Conservation (phyloP, 2,329 filamentous ascomycete species). For the Alternaria brassicicola region DNA sequence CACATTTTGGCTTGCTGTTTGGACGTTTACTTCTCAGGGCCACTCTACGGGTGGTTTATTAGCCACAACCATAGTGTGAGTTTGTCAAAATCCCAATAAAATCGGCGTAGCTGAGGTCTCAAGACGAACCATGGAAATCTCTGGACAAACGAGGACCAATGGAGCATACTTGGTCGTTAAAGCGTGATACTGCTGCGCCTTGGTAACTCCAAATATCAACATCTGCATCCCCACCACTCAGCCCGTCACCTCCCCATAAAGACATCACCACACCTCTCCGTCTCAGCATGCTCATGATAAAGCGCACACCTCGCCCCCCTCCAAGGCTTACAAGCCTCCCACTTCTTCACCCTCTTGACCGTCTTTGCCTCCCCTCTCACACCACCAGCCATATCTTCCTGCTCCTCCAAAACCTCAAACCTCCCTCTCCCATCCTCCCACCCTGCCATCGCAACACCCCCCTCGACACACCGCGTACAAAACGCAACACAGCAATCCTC, state of each 20-base stretch:
- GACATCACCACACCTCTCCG: constrained; percentile 42
- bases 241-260: constrained; percentile 35
- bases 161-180: not conserved
- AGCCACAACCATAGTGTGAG: no score
- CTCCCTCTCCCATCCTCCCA: constrained; percentile 39
- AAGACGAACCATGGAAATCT: not conserved
- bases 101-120: no score
- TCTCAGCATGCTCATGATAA: constrained; percentile 49
- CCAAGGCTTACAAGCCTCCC: constrained; percentile 49
- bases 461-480: constrained; percentile 49
- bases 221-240: not conserved
- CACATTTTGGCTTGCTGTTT: not conserved
- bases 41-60: no score
- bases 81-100: no score
- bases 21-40: no score
- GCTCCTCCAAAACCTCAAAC: constrained; percentile 14
- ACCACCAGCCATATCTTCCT: constrained; percentile 17
- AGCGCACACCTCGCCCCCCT: constrained; percentile 42
- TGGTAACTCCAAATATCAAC: not conserved
- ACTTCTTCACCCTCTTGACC: constrained; percentile 38
- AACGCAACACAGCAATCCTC: constrained; percentile 51
- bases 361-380: constrained; percentile 30
- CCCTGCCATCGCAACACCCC: constrained; percentile 38
- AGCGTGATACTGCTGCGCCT: not conserved
- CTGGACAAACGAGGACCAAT: no score